Percentiles rank a stretch among this genome's conserved stretches.
phyloP scores from a whole-genome alignment of 495 filamentous ascomycete genomes.

The Aspergillus sclerotioniger region DNA sequence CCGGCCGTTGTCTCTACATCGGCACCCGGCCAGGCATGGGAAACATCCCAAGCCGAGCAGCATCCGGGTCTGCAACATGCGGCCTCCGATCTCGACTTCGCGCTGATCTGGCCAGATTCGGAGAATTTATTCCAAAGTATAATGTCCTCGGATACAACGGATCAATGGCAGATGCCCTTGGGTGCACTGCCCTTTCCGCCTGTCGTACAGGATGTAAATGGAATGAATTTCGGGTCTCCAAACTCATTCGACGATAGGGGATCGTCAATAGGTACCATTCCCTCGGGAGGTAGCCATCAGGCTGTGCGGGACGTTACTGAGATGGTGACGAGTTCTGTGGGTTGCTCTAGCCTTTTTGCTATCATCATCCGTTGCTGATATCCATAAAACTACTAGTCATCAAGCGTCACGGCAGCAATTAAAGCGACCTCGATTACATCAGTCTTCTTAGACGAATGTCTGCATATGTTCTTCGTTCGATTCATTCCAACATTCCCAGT shows the following conservation, averaged over 20 bases:
- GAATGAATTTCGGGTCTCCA: slow-evolving; percentile 34
- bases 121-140: slow-evolving; percentile 49
- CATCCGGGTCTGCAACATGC: slow-evolving; percentile 26
- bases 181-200: slow-evolving; percentile 42
- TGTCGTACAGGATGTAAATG: slow-evolving; percentile 34
- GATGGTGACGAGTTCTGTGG: slow-evolving; percentile 47
- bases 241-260: slow-evolving; percentile 38
- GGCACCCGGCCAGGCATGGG: slow-evolving; percentile 28
- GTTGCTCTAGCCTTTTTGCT: slow-evolving; percentile 6
- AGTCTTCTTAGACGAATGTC: slow-evolving; percentile 48
- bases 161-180: slow-evolving; percentile 49
- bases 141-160: slow-evolving; percentile 40
- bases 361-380: slow-evolving; percentile 5
- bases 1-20: slow-evolving; percentile 22
- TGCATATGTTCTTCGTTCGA: slow-evolving; percentile 51
- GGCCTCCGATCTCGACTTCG: slow-evolving; percentile 41
- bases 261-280: slow-evolving; percentile 40
- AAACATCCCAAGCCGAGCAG: slow-evolving; percentile 20
- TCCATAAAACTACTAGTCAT: slow-evolving; percentile 29
- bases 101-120: slow-evolving; percentile 48
- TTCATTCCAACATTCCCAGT: slow-evolving; percentile 52
- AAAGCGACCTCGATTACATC: slow-evolving; percentile 48
- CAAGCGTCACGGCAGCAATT: slow-evolving; percentile 45
- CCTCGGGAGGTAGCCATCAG: slow-evolving; percentile 43
- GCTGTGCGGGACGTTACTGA: slow-evolving; percentile 49